These are phyloP conservation scores for Calcarisporium arbuscula DNA, from an alignment of 2,329 filamentous ascomycete genomes.

Conservation along the genomic window DNA sequence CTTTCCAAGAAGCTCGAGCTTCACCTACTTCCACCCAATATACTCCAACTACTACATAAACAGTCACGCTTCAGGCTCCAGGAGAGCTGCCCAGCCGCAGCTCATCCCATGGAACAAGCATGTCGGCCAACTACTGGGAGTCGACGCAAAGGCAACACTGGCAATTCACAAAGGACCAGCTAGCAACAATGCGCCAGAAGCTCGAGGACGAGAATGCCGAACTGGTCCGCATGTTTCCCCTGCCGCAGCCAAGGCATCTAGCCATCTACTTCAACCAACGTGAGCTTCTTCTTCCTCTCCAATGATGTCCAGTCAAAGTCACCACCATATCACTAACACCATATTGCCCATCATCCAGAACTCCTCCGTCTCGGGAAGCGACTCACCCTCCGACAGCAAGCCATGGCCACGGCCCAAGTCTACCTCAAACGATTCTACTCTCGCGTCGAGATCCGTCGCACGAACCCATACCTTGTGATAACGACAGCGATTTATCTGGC, in stretches of 20 bases:
- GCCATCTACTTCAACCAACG: conserved; percentile 91
- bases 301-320: background rate
- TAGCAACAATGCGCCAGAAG: conserved; percentile 67
- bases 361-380: conserved; percentile 78
- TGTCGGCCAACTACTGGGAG: conserved; percentile 96
- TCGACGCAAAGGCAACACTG: conserved; percentile 87
- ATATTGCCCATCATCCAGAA: conserved; percentile 41
- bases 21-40: too few relatives aligned
- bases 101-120: too few relatives aligned
- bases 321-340: conserved; percentile 2
- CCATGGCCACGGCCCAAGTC: conserved; percentile 86
- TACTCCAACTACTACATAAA: too few relatives aligned
- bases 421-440: conserved; percentile 94
- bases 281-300: conserved; percentile 36
- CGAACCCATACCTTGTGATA: conserved; percentile 87
- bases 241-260: conserved; percentile 75
- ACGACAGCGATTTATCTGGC: conserved; percentile 93
- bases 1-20: too few relatives aligned
- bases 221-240: conserved; percentile 69
- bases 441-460: conserved; percentile 82
- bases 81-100: too few relatives aligned
- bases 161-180: conserved; percentile 80
- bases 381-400: conserved; percentile 80
- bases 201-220: conserved; percentile 71
- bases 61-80: too few relatives aligned